A percentile compares a stretch with the other conserved stretches of the same genome.
These are phyloP conservation scores for Kwoniella europaea DNA, from an alignment of 768 basidiomycete species.

Conservation along the genomic window DNA sequence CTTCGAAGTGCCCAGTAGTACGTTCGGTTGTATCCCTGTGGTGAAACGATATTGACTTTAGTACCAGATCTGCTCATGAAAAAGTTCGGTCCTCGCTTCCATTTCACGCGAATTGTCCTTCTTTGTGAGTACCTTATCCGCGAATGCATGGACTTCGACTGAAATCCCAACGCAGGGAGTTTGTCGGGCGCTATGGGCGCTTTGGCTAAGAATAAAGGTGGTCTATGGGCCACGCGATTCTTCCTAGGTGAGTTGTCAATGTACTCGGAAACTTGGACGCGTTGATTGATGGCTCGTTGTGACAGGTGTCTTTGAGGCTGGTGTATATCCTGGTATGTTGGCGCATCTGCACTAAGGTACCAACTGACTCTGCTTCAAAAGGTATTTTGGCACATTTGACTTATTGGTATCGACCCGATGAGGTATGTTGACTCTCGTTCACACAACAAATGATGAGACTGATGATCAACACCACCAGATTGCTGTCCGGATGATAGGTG, in stretches of 20 bases:
- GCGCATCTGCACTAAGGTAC: background rate
- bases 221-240: constrained; percentile 6
- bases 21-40: constrained; percentile 29
- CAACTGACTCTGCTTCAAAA: too few species aligned
- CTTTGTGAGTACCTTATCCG: background rate
- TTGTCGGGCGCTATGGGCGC: too few species aligned
- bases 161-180: too few species aligned
- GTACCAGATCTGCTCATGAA: too few species aligned
- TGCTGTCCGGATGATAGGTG: constrained; percentile 21
- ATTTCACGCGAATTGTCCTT: constrained; percentile 1
- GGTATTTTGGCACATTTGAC: constrained; percentile 22
- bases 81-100: background rate
- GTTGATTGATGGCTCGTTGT: too few species aligned
- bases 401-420: constrained; percentile 40
- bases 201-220: background rate
- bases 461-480: background rate
- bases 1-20: constrained; percentile 34
- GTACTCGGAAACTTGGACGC: too few species aligned
- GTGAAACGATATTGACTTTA: constrained; percentile 10
- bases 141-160: too few species aligned
- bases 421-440: background rate
- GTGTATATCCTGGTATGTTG: constrained; percentile 28
- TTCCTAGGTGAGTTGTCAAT: constrained; percentile 18
- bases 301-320: constrained; percentile 24
- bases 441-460: too few species aligned